Percentiles rank a stretch among this genome's conserved stretches.
Conservation (phyloP, 768 basidiomycete genomes). For the Kwoniella sp. region DNA sequence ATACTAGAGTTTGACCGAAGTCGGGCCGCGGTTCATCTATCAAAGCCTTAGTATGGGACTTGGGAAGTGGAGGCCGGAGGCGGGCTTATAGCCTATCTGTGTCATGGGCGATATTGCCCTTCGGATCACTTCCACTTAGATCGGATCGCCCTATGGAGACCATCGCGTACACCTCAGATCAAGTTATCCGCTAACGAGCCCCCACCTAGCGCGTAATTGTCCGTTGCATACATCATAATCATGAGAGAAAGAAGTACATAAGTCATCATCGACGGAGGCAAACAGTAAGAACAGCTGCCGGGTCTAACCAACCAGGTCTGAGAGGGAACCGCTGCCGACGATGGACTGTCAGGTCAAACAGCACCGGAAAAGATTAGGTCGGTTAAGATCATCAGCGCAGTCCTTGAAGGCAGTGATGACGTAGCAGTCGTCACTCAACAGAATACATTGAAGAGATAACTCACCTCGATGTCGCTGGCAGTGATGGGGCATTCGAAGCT, state of each 20-base stretch:
- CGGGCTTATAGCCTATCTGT: no score
- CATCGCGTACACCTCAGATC: no score
- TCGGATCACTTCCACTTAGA: no score
- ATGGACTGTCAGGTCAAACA: constrained; percentile 8
- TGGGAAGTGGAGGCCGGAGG: background rate
- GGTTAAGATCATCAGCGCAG: background rate
- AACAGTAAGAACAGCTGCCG: background rate
- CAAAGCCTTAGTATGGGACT: no score
- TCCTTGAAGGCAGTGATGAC: background rate
- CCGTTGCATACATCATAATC: background rate
- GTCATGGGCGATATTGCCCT: background rate
- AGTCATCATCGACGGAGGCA: background rate
- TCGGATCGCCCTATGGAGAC: no score
- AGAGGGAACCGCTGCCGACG: constrained; percentile 15
- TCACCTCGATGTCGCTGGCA: constrained; percentile 43
- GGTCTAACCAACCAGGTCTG: constrained; percentile 8
- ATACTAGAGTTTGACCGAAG: background rate
- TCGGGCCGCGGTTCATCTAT: background rate
- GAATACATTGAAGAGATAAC: constrained; percentile 6
- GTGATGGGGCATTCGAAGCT: constrained; percentile 54
- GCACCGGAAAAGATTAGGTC: background rate
- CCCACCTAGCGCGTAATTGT: background rate
- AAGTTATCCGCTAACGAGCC: no score
- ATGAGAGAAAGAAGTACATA: background rate
- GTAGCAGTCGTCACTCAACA: background rate